Conservation (phyloP, 129 eudicot genomes). For the Arctium lappa region DNA sequence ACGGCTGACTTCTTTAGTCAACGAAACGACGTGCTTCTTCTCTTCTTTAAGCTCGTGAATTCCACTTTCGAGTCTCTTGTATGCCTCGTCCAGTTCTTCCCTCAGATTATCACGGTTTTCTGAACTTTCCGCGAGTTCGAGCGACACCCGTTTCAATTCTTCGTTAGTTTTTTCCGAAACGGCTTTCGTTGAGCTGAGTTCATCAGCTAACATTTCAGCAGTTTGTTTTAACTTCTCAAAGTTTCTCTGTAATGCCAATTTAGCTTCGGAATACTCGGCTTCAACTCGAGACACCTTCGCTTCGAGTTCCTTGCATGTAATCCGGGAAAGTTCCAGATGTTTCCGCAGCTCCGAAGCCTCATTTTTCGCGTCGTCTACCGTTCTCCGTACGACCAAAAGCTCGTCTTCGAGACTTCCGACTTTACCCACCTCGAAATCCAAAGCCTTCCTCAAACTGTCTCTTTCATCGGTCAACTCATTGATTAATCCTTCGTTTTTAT, state of each 20-base stretch:
- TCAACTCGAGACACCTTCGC: constrained; percentile 40
- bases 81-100: constrained; percentile 56
- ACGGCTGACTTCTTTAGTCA: constrained; percentile 45
- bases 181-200: constrained; percentile 47
- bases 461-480: constrained; percentile 48
- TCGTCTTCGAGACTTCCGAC: constrained; percentile 42
- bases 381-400: constrained; percentile 31
- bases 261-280: constrained; percentile 45
- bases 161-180: constrained; percentile 41
- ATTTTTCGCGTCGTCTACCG: constrained; percentile 38
- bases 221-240: constrained; percentile 40
- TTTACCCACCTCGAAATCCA: constrained; percentile 45
- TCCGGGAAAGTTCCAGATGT: constrained; percentile 43
- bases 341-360: constrained; percentile 48
- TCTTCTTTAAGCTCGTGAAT: constrained; percentile 50
- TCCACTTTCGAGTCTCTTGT: constrained; percentile 52
- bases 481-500: constrained; percentile 35
- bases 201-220: constrained; percentile 34
- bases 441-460: constrained; percentile 43
- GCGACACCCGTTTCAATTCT: constrained; percentile 41
- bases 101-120: constrained; percentile 48
- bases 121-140: constrained; percentile 36
- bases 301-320: constrained; percentile 52
- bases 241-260: constrained; percentile 36
- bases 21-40: constrained; percentile 34